Evolutionary conservation across 78 protist species (phyloP), one percentile per base, ranked within the genome.

Genomic region (Creolimax fragrantissima): DNA sequence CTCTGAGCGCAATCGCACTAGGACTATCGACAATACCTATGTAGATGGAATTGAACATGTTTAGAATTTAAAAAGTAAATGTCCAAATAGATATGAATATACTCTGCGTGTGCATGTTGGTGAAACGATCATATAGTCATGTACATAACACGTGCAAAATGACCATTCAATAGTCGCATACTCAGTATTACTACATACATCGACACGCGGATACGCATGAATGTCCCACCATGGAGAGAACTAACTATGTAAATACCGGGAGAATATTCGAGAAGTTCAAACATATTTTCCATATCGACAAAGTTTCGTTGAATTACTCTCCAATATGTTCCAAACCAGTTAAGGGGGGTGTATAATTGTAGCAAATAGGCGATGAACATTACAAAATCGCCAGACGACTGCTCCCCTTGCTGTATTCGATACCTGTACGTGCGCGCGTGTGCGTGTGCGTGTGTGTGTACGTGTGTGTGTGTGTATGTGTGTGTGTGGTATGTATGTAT

Each of bases 271-370:
- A 95, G 37, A 44, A 95, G 88, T 2, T 93, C 94, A 42, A 95
- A 84, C 90, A 95, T 83, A 32, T 90, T 85, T 45, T 93, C 95
- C 89, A 93, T 85, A 32, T 81, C 93, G n/a, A 91, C 35, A 58
- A 17, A 58, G 74, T 58, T 58, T 17, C 24, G 11, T 24, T 58
- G 74, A 24, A 58, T 58, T 17, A 24, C 11, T 0, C 97, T 81
- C 67, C 94, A 94, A 39, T 92, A 93, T n/a, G 95, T 84, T 3
- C 97, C 97, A 5, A 96, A 92, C 90, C 91, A 93, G 17, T 91
- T 67, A 45, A 96, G 95, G 36, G 97, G 97, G n/a, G 84, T n/a
- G 88, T 94, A 94, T 45, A 96, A 90, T 85, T 94, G 95, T 11
- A 3, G 5, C 17, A 94, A 6, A 88, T 94, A 92, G 42, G 94